phyloP scores from a whole-genome alignment of 345 rosid genomes.

The Microcos paniculata region DNA sequence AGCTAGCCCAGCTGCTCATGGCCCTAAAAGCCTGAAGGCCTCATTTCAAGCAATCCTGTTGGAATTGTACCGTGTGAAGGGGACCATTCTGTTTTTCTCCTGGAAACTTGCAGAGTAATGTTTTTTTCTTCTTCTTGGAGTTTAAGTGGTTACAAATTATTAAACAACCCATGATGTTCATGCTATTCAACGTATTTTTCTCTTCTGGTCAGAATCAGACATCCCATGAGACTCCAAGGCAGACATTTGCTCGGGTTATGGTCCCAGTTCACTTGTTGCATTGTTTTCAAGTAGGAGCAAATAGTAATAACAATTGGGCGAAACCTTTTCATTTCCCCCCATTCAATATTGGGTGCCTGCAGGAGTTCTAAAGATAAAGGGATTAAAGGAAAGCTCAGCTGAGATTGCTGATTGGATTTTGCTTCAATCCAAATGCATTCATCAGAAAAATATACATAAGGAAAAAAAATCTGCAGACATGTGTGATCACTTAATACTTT shows the following conservation, averaged over 20 bases:
- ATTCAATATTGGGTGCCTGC: background rate
- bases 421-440: background rate
- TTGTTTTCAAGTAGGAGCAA: background rate
- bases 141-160: background rate
- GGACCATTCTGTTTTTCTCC: background rate
- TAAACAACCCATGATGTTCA: background rate
- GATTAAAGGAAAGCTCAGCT: background rate
- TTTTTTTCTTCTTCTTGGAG: background rate
- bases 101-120: background rate
- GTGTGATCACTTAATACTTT: no score
- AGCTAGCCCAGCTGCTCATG: background rate
- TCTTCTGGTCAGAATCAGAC: background rate
- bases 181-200: background rate
- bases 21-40: background rate
- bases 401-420: background rate
- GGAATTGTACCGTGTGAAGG: background rate
- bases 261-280: background rate
- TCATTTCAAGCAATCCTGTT: background rate
- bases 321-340: background rate
- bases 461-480: background rate
- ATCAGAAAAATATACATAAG: no score
- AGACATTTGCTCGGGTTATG: background rate
- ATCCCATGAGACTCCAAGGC: slow-evolving; percentile 14
- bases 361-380: background rate
- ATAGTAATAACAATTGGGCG: background rate